Evolutionary conservation across 805 yeast genomes (phyloP).

Genomic region (Metschnikowia shivogae): DNA sequence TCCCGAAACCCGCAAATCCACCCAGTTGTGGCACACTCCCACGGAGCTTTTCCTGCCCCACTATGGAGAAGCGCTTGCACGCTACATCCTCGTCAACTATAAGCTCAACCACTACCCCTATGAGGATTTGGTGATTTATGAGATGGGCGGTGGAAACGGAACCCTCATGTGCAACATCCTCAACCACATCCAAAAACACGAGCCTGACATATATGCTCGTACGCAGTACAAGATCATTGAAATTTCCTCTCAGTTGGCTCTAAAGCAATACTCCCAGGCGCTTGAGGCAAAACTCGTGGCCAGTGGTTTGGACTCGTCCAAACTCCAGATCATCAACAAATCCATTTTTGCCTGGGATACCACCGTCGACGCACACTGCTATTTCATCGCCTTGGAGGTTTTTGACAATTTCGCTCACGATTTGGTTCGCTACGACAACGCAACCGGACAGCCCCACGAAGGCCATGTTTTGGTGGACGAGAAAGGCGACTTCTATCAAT

Average conservation of each 20-base stretch:
- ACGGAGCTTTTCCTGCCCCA: constrained; percentile 80
- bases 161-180: constrained; percentile 75
- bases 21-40: constrained; percentile 88
- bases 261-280: constrained; percentile 46
- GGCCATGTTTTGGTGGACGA: constrained; percentile 73
- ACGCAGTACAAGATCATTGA: constrained; percentile 72
- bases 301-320: constrained; percentile 48
- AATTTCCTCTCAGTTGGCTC: constrained; percentile 59
- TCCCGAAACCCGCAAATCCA: constrained; percentile 29
- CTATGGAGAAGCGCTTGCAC: constrained; percentile 82
- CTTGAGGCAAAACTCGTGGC: constrained; percentile 28
- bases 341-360: constrained; percentile 74
- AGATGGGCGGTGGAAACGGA: constrained; percentile 90
- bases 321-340: constrained; percentile 63
- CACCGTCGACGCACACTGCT: constrained; percentile 60
- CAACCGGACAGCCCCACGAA: constrained; percentile 64
- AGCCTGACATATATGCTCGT: constrained; percentile 69
- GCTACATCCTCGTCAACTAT: constrained; percentile 70
- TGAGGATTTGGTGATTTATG: constrained; percentile 70
- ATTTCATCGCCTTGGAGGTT: constrained; percentile 75
- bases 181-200: constrained; percentile 54
- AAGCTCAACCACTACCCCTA: constrained; percentile 66
- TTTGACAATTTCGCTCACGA: constrained; percentile 85
- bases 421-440: constrained; percentile 67
- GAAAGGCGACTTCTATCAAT: constrained; percentile 71